phyloP scores from a whole-genome alignment of 2,329 filamentous ascomycete species.

The Waltergamsia citrina region DNA sequence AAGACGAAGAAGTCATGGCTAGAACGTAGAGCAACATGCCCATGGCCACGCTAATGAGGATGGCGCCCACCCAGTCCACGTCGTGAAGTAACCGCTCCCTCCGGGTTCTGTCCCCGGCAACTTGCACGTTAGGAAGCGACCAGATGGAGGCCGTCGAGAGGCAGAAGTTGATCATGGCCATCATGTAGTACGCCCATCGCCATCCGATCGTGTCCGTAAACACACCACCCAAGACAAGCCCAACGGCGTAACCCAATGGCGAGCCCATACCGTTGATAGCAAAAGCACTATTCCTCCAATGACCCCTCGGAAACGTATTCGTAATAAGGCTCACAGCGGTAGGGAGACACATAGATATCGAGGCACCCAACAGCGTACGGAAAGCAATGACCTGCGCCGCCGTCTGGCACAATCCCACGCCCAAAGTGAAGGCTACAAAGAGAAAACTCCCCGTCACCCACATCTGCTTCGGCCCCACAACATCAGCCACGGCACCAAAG shows the following conservation, averaged over 20 bases:
- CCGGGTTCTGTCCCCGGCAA: constrained; percentile 14
- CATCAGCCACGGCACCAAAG: constrained; percentile 24
- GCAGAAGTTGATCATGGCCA: constrained; percentile 23
- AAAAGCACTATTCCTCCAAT: constrained; percentile 29
- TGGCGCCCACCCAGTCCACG: constrained; percentile 44
- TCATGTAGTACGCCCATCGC: constrained; percentile 33
- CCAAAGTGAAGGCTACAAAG: constrained; percentile 21
- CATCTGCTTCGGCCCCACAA: constrained; percentile 22
- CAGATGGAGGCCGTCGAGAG: constrained; percentile 25
- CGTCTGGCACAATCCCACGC: constrained; percentile 19
- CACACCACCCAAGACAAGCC: constrained; percentile 38
- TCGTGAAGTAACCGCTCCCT: constrained; percentile 20
- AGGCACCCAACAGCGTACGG: constrained; percentile 20
- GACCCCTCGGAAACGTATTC: constrained; percentile 22
- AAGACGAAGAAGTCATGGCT: constrained; percentile 29
- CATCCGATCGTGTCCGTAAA: constrained; percentile 37
- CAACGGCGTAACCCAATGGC: constrained; percentile 36
- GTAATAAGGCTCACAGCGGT: constrained; percentile 26
- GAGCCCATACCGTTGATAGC: constrained; percentile 33
- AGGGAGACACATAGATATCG: constrained; percentile 26
- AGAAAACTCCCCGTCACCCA: constrained; percentile 22
- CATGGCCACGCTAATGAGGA: constrained; percentile 32
- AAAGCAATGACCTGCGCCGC: constrained; percentile 26
- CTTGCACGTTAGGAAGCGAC: constrained; percentile 18
- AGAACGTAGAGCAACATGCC: constrained; percentile 42